Evolutionary conservation across 1,284 basidiomycete genomes (phyloP), one percentile per base, ranked within the genome.

Genomic region (Ceratobasidium sp.): DNA sequence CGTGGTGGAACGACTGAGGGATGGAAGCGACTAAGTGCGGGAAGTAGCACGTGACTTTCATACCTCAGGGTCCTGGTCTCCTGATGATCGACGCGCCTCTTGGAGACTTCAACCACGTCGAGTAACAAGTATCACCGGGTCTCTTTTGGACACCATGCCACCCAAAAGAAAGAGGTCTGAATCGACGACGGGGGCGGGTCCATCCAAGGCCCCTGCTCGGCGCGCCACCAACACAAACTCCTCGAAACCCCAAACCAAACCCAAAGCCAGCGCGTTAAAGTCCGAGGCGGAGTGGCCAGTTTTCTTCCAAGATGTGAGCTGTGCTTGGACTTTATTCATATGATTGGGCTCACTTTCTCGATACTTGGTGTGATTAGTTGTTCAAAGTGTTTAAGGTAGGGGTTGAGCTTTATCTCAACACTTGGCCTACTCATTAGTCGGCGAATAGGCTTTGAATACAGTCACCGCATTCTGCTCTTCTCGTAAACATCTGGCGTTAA

Each of bases 401-500:
- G 38, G 36, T 18, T 33, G 42, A 2, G 6, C 25, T 8, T 56
- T 51, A n/a, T 42, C 25, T n/a, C 18, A 44, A 30, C 11, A 21
- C 38, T 36, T 18, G 33, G 36, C 36, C 28, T 33, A 4, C 1
- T 18, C 23, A 48, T 28, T 36, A 38, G 49, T n/a, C 73, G 75
- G 76, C 75, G 76, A 75, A 46, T 42, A 72, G 90, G 92, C 94
- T 18, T 82, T 96, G 73, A 96, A 95, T 77, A 95, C 94, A 4
- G 92, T 96, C 1, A 87, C 95, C 66, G 93, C 92, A 0, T 96
- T 96, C 77, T 86, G 93, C 71, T 91, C 92, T 2, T 90, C 92
- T 0, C 85, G 92, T 76, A 93, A 93, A 76, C 88, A 93, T 75
- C 81, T 96, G 63, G 90, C 92, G 1, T 89, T 88, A 2, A 94